These are phyloP conservation scores for Amniculicola lignicola DNA, from an alignment of 495 filamentous ascomycete genomes.

Conservation along the genomic window DNA sequence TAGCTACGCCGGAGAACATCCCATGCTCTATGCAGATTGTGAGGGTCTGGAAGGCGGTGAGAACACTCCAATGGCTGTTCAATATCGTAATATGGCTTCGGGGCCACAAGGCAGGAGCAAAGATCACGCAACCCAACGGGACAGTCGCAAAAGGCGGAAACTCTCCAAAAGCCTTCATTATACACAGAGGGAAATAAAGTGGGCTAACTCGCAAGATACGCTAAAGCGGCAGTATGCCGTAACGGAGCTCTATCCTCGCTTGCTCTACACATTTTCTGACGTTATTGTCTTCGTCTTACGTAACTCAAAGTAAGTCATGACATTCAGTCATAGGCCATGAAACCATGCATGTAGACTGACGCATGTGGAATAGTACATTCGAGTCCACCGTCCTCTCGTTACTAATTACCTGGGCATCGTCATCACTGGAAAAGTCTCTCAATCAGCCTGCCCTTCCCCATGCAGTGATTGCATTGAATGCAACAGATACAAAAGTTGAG, in stretches of 20 bases:
- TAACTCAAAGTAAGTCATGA: constrained; percentile 35
- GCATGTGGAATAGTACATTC: no score
- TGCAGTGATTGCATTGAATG: constrained; percentile 41
- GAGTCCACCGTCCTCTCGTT: constrained; percentile 35
- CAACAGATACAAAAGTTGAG: constrained; percentile 28
- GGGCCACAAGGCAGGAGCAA: no score
- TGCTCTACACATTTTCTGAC: constrained; percentile 42
- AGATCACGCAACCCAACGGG: constrained; percentile 3
- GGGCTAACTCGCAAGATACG: constrained; percentile 13
- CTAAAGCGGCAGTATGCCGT: constrained; percentile 32
- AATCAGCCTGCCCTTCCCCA: constrained; percentile 43
- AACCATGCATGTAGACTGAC: constrained; percentile 19
- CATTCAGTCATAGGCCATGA: background rate
- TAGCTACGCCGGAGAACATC: constrained; percentile 13
- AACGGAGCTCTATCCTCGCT: constrained; percentile 39
- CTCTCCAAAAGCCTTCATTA: constrained; percentile 11
- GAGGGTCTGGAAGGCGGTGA: constrained; percentile 41
- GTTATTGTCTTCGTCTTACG: constrained; percentile 38
- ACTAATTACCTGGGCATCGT: constrained; percentile 37
- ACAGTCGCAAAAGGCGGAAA: constrained; percentile 15
- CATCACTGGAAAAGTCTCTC: constrained; percentile 35
- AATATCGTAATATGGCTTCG: no score
- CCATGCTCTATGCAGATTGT: constrained; percentile 41
- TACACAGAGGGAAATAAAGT: constrained; percentile 7
- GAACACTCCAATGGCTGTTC: constrained; percentile 30